Base-by-base conservation (phyloP, 345 rosid species). In the Bruguiera sexangula region DNA sequence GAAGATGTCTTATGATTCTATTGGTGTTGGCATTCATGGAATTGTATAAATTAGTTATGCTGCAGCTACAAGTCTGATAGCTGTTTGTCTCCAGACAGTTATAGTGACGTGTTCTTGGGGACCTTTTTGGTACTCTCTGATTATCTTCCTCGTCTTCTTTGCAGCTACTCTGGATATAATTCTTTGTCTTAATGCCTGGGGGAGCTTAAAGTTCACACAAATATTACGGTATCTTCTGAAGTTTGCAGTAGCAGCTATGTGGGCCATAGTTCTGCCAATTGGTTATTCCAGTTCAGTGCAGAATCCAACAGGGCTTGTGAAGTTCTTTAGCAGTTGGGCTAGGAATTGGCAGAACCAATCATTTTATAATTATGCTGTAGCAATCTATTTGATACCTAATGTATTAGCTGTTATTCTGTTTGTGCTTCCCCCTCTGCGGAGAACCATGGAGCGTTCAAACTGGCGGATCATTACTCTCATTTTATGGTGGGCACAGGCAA, bases 401-500 rank as follows among this genome's bases (percentile, higher is more conserved):
- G 60, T 87, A 57, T 67, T 95, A 72, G 92, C 96, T 72, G 87
- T 89, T 70, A 27, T 85, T 34, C 32, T 95, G 62, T 95, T 92
- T 84, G 76, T 89, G 54, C 79, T 88, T 82, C 99, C 97, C 67
- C 84, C 84, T 72, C 37, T 90, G 52, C 86, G 97, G 80, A 86
- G 87, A 76, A 68, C 70, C 36, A 89, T 92, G 94, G 99, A 95
- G 85, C 86, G 84, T 54, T 95, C 99, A 60, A 95, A 93, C 74
- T 82, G 78, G 85, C 79, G 81, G 66, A 86, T 91, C 65, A 53
- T 89, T 65, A 95, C 94, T 69, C 66, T 92, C 62, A 62, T 90
- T 63, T 86, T 92, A 92, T 95, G 99, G 99, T 95, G 99, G 98
- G 88, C 99, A 69, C 99, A 92, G 92, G 99, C 75, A 87, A 84